A percentile compares a stretch with the other conserved stretches of the same genome.
Evolutionary conservation across 2,329 filamentous ascomycete species (phyloP).

Genomic region (Pseudocercospora cruenta): DNA sequence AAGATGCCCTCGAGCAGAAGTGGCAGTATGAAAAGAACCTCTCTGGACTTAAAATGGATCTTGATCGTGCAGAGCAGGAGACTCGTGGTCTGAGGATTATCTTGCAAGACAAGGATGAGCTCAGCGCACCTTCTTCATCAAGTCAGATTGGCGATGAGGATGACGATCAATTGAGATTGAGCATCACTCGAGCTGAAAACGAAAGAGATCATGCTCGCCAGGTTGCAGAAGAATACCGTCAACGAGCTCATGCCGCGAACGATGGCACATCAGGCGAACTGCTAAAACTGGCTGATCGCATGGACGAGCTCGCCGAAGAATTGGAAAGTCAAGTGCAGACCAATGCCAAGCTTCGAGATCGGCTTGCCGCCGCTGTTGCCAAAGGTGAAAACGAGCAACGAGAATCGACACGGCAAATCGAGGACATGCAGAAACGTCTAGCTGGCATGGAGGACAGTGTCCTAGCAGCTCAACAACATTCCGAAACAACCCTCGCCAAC

Average conservation of each 20-base stretch:
- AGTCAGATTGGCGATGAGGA: constrained; percentile 40
- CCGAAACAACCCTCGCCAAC: constrained; percentile 78
- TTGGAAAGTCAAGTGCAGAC: constrained; percentile 79
- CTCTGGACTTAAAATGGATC: constrained; percentile 88
- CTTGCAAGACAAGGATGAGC: constrained; percentile 76
- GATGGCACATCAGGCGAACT: constrained; percentile 60
- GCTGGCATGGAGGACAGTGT: constrained; percentile 83
- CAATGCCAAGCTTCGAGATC: constrained; percentile 74
- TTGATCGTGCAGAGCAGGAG: constrained; percentile 93
- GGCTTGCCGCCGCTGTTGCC: constrained; percentile 76
- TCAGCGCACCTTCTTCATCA: constrained; percentile 66
- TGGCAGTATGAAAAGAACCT: constrained; percentile 94
- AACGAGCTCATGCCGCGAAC: constrained; percentile 62
- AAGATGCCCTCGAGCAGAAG: constrained; percentile 93
- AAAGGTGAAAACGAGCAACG: constrained; percentile 85
- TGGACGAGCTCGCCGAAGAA: constrained; percentile 77
- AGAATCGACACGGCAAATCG: constrained; percentile 78
- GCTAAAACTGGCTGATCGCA: constrained; percentile 71
- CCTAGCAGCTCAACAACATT: constrained; percentile 78
- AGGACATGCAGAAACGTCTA: constrained; percentile 78
- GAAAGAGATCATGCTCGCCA: constrained; percentile 73
- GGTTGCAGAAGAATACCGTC: constrained; percentile 65
- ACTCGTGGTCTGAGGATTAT: constrained; percentile 79
- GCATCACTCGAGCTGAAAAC: constrained; percentile 68
- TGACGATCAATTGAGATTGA: constrained; percentile 60